phyloP scores from a whole-genome alignment of 495 filamentous ascomycete genomes.

The Aspergillus taichungensis region DNA sequence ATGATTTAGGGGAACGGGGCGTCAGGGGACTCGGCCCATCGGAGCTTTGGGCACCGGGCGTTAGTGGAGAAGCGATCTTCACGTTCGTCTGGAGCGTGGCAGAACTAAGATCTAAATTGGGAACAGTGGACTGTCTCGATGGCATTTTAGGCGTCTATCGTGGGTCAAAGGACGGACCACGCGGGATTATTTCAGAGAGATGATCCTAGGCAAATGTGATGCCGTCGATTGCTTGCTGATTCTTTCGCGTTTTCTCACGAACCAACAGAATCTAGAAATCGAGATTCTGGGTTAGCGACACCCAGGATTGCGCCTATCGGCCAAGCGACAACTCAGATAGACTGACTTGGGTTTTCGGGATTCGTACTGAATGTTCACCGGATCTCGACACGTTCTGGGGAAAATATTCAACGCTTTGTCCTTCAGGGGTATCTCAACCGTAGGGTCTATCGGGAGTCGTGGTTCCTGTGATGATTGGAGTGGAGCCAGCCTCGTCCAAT shows the following conservation, averaged over 20 bases:
- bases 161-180: slow-evolving; percentile 4
- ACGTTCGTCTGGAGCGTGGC: slow-evolving; percentile 24
- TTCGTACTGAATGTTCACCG: no score
- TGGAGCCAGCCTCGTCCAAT: slow-evolving; percentile 20
- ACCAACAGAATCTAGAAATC: no score
- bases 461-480: slow-evolving; percentile 9
- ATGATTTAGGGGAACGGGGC: slow-evolving; percentile 35
- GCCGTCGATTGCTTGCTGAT: no score
- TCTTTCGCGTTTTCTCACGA: no score
- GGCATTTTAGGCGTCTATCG: slow-evolving; percentile 30
- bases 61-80: slow-evolving; percentile 28
- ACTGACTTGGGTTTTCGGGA: no score
- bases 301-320: no score
- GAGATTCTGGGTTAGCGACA: no score
- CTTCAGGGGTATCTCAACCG: no score
- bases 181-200: background rate
- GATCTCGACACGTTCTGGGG: no score
- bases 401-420: no score
- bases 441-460: background rate
- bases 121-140: slow-evolving; percentile 31
- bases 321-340: no score
- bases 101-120: slow-evolving; percentile 37
- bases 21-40: slow-evolving; percentile 35
- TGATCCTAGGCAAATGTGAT: background rate
- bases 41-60: slow-evolving; percentile 30